phyloP scores from a whole-genome alignment of 2,329 filamentous ascomycete species.

The Coleophoma crateriformis region DNA sequence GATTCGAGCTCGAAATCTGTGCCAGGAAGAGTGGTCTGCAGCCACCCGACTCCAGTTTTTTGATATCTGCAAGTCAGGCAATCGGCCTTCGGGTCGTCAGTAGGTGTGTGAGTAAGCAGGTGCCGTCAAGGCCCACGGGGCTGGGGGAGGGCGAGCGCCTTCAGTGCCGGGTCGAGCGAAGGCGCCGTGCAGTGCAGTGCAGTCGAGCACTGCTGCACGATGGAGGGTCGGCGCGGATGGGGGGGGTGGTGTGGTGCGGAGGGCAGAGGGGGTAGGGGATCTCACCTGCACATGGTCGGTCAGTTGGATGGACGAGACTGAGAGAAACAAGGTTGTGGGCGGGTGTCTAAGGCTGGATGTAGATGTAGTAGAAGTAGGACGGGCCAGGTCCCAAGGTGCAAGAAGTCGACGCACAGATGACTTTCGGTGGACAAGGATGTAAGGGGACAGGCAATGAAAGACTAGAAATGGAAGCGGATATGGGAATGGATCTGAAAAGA shows the following conservation, averaged over 20 bases:
- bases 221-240: background rate
- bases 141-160: no score
- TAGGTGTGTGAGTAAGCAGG: no score
- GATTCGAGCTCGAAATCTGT: no score
- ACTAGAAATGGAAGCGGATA: no score
- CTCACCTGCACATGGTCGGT: background rate
- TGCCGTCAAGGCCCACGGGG: no score
- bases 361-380: slow-evolving; percentile 1
- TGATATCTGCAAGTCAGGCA: no score
- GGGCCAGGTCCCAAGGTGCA: slow-evolving; percentile 1
- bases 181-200: background rate
- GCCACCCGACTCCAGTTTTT: no score
- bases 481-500: slow-evolving; percentile 2
- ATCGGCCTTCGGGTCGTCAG: no score
- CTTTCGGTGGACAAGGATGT: slow-evolving; percentile 17
- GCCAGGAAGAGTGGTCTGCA: no score
- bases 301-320: no score
- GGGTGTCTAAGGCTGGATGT: slow-evolving; percentile 3
- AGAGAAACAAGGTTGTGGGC: background rate
- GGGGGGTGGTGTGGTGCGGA: background rate
- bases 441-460: slow-evolving; percentile 9
- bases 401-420: slow-evolving; percentile 19
- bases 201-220: background rate
- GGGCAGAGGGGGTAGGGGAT: background rate
- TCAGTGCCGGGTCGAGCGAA: background rate